phyloP scores from a whole-genome alignment of 441 rosid genomes.

The Mallotus japonicus region DNA sequence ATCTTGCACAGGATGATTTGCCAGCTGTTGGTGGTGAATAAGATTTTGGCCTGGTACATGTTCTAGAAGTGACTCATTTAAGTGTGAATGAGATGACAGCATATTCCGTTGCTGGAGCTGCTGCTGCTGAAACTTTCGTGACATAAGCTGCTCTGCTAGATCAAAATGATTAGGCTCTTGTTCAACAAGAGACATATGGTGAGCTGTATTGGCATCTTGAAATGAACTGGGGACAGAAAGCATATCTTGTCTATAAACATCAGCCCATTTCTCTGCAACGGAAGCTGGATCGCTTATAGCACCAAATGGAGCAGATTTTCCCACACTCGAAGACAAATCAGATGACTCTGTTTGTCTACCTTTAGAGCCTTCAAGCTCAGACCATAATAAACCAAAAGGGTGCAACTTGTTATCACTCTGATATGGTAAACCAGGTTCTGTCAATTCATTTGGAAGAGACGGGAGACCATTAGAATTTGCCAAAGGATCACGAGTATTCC shows the following conservation, averaged over 20 bases:
- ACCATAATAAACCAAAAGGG: constrained; percentile 82
- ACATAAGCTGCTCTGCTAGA: constrained; percentile 51
- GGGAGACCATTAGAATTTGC: constrained; percentile 35
- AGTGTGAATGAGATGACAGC: constrained; percentile 31
- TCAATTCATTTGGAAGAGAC: constrained; percentile 39
- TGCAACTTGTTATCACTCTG: constrained; percentile 62
- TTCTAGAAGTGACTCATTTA: constrained; percentile 37
- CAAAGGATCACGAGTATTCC: constrained; percentile 35
- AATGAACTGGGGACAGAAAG: constrained; percentile 40
- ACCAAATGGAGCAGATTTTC: constrained; percentile 38
- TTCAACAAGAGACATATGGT: constrained; percentile 46
- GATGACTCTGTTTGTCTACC: constrained; percentile 45
- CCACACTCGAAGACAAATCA: constrained; percentile 36
- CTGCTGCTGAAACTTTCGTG: constrained; percentile 47
- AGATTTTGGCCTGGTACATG: constrained; percentile 35
- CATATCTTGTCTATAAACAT: constrained; percentile 44
- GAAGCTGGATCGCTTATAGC: constrained; percentile 45
- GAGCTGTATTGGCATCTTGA: constrained; percentile 49
- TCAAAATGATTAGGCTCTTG: constrained; percentile 51
- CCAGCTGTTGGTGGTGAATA: constrained; percentile 38
- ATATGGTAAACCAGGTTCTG: constrained; percentile 38
- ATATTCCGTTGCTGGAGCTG: constrained; percentile 36
- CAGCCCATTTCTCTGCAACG: constrained; percentile 51
- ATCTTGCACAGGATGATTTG: constrained; percentile 38
- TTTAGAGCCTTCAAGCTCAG: constrained; percentile 66